A percentile compares a stretch with the other conserved stretches of the same genome.
Evolutionary conservation across 106 monocot genomes (phyloP).

Genomic region (Cymbidium sinense): DNA sequence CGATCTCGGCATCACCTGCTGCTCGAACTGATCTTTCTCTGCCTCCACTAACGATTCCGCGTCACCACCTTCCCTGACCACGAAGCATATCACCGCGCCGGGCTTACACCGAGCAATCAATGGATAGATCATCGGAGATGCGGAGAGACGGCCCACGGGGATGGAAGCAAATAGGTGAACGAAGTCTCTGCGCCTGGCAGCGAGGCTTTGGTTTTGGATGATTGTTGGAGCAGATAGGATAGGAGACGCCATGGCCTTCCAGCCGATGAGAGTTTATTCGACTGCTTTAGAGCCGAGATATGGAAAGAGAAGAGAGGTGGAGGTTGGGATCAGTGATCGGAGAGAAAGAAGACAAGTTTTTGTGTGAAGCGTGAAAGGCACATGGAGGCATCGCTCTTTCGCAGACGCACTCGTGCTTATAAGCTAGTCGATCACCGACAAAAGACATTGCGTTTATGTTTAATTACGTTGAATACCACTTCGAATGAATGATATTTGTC

Average conservation of each 20-base stretch:
- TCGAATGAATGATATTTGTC: too few species aligned
- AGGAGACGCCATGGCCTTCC: background rate
- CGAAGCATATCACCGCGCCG: background rate
- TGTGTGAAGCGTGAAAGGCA: background rate
- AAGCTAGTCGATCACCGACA: too few species aligned
- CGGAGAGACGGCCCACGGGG: background rate
- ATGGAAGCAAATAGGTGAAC: background rate
- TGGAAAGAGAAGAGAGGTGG: too few species aligned
- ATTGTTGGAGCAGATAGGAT: background rate
- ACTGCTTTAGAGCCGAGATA: too few species aligned
- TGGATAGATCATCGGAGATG: background rate
- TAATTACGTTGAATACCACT: too few species aligned
- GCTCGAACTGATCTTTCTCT: background rate
- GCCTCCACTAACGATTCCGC: background rate
- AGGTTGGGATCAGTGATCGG: background rate
- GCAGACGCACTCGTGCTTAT: too few species aligned
- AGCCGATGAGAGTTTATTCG: background rate
- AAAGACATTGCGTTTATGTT: too few species aligned
- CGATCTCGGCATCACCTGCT: constrained; percentile 9
- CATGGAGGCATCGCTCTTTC: too few species aligned
- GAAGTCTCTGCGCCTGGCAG: background rate
- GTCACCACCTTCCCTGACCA: background rate
- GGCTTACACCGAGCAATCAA: background rate
- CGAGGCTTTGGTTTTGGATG: background rate
- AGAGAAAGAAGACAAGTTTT: background rate